Percentiles rank a stretch among this genome's conserved stretches.
These are phyloP conservation scores for Aureobasidium pullulans DNA, from an alignment of 2,329 filamentous ascomycete species.

Conservation along the genomic window DNA sequence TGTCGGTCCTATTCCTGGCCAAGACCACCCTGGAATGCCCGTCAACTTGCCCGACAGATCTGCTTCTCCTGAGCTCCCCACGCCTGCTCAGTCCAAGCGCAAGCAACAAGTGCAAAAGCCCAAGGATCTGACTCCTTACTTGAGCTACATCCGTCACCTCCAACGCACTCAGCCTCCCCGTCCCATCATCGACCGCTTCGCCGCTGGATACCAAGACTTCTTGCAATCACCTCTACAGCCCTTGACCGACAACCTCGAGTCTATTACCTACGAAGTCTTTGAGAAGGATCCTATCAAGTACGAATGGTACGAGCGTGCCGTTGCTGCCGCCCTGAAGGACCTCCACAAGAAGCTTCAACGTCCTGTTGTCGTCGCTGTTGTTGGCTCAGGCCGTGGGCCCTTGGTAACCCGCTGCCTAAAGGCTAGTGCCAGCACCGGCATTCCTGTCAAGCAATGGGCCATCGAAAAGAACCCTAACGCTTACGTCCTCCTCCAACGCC, in stretches of 20 bases:
- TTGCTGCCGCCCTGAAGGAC: constrained; percentile 71
- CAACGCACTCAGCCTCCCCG: constrained; percentile 70
- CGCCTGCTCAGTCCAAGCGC: constrained; percentile 57
- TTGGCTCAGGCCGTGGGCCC: constrained; percentile 85
- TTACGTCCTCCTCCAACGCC: constrained; percentile 81
- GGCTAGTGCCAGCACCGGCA: constrained; percentile 67
- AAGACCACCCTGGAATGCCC: constrained; percentile 7
- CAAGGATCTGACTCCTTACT: constrained; percentile 53
- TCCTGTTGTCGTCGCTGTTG: constrained; percentile 78
- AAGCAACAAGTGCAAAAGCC: constrained; percentile 29
- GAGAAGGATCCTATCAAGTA: constrained; percentile 98
- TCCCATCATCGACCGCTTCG: constrained; percentile 57
- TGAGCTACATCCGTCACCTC: constrained; percentile 77
- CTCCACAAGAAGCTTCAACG: constrained; percentile 71
- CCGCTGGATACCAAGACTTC: constrained; percentile 80
- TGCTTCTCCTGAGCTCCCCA: constrained; percentile 41
- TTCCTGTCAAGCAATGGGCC: constrained; percentile 79
- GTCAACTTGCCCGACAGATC: neutral
- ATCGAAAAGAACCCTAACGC: constrained; percentile 98
- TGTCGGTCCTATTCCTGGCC: constrained; percentile 47
- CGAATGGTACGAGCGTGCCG: constrained; percentile 84
- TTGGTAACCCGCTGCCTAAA: constrained; percentile 79
- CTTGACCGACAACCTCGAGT: constrained; percentile 91
- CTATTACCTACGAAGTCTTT: constrained; percentile 96
- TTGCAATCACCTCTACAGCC: constrained; percentile 92